Conservation (phyloP, 176 grass and related monocot species). For the Rhynchospora breviuscula region DNA sequence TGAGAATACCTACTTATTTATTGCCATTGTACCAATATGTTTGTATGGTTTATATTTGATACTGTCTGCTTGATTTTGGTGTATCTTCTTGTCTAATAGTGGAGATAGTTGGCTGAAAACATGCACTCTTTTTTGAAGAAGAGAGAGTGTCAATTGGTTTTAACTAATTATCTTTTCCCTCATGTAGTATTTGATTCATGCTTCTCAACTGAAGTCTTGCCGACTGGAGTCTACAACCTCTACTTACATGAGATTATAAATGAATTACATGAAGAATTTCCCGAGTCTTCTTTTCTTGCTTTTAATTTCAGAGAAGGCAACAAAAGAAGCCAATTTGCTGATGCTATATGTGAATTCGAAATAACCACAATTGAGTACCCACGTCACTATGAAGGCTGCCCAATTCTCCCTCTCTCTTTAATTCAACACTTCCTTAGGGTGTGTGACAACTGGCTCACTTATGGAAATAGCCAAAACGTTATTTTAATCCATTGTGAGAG, state of each 20-base stretch:
- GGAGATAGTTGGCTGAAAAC: not conserved
- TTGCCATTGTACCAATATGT: not conserved
- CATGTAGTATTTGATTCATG: constrained; percentile 97
- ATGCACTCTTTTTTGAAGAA: not conserved
- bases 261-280: constrained; percentile 78
- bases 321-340: constrained; percentile 76
- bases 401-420: constrained; percentile 83
- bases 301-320: constrained; percentile 96
- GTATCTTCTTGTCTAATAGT: not conserved
- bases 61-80: not conserved
- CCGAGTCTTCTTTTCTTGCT: constrained; percentile 72
- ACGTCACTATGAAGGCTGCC: constrained; percentile 92
- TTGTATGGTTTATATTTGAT: not conserved
- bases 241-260: constrained; percentile 84
- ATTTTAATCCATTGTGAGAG: constrained; percentile 91
- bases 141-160: constrained; percentile 17
- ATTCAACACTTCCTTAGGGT: constrained; percentile 84
- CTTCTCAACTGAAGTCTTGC: constrained; percentile 92
- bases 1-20: not conserved
- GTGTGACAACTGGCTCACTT: constrained; percentile 70
- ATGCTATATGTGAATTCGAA: constrained; percentile 63
- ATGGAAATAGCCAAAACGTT: constrained; percentile 68
- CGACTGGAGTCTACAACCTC: constrained; percentile 69
- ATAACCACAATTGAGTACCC: constrained; percentile 89
- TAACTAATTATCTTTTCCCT: constrained; percentile 18